Evolutionary conservation across 2,329 filamentous ascomycete genomes (phyloP).

Genomic region (Penicillium vulpinum): DNA sequence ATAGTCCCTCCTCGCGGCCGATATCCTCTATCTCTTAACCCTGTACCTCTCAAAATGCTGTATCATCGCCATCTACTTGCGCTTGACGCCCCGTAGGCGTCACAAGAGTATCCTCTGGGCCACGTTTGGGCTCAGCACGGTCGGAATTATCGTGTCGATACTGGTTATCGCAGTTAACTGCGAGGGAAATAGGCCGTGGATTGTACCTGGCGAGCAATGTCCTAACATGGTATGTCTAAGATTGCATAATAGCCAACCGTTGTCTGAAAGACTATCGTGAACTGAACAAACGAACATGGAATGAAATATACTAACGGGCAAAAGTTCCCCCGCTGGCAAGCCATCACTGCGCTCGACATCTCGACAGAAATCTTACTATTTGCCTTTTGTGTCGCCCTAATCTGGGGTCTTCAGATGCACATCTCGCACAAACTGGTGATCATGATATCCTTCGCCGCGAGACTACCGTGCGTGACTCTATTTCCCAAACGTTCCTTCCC

Average conservation of each 20-base stretch:
- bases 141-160: not conserved
- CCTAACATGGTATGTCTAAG: not conserved
- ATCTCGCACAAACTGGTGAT: not conserved
- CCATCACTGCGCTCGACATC: not conserved
- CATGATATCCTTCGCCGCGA: not conserved
- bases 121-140: not conserved
- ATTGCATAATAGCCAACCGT: not conserved
- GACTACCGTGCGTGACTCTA: not conserved
- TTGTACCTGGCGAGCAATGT: not conserved
- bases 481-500: not conserved
- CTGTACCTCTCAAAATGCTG: slow-evolving; percentile 1
- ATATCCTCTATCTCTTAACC: not conserved
- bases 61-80: not conserved
- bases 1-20: not conserved
- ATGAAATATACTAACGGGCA: not conserved
- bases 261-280: too few relatives aligned
- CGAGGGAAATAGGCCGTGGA: not conserved
- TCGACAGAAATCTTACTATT: not conserved
- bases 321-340: not conserved
- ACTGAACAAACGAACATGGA: not conserved
- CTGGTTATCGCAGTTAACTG: not conserved
- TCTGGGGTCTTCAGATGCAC: not conserved
- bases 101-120: not conserved
- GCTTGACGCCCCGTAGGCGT: not conserved
- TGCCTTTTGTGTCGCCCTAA: not conserved